Percentiles rank a stretch among this genome's conserved stretches.
These are phyloP conservation scores for Eimeria praecox DNA, from an alignment of 169 alveolate species.

Conservation along the genomic window DNA sequence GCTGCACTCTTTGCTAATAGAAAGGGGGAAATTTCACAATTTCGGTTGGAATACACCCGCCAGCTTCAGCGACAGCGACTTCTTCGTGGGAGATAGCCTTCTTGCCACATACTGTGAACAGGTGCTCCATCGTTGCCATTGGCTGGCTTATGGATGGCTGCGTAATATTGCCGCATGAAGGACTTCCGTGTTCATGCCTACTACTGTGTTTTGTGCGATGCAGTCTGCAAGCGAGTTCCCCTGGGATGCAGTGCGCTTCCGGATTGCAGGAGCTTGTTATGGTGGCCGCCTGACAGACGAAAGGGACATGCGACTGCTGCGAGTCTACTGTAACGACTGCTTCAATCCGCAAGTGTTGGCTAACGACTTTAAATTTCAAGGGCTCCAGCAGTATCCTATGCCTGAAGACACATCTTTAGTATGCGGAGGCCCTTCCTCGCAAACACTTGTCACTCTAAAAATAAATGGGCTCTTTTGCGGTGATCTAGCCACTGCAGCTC, in stretches of 20 bases:
- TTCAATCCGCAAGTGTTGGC: conserved; percentile 91
- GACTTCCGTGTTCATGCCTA: not conserved
- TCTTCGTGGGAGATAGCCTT: conserved; percentile 95
- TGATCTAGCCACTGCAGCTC: not conserved
- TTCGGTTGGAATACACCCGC: conserved; percentile 98
- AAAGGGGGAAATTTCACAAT: conserved; percentile 97
- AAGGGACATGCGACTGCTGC: conserved; percentile 94
- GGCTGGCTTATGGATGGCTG: not conserved
- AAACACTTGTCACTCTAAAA: not conserved
- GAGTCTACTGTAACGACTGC: conserved; percentile 92
- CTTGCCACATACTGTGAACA: conserved; percentile 94
- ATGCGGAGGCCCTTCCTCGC: not conserved
- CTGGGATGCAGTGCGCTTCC: conserved; percentile 96
- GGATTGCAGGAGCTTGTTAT: conserved; percentile 96
- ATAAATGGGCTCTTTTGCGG: not conserved
- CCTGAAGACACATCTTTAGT: conserved; percentile 89
- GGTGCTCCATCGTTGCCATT: conserved; percentile 43
- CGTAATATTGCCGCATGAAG: not conserved
- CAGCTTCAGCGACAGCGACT: conserved; percentile 99
- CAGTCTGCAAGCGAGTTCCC: conserved; percentile 91
- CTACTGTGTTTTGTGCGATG: conserved; percentile 18
- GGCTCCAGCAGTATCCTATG: conserved; percentile 85
- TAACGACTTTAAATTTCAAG: conserved; percentile 83
- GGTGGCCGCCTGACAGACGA: conserved; percentile 98
- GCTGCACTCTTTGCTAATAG: conserved; percentile 98